Conservation (phyloP, 495 filamentous ascomycete species). For the Parmelia sp. region DNA sequence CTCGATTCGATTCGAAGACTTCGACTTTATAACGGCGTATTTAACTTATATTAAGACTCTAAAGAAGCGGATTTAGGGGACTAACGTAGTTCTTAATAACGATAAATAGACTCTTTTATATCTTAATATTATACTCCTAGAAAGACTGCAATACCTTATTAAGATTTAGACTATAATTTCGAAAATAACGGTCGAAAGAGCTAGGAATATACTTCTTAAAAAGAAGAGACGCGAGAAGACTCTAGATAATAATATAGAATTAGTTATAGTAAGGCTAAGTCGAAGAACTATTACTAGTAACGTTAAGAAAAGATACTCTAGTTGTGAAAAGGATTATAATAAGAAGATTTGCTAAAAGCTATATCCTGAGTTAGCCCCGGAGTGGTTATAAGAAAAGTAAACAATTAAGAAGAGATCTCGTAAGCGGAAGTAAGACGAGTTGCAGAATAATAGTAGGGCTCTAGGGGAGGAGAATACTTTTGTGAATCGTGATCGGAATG, state of each 20-base stretch:
- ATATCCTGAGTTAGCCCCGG: neutral
- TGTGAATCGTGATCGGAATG: no score
- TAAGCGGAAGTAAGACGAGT: neutral
- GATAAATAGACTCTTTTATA: no score
- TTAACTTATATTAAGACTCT: neutral
- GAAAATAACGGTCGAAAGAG: neutral
- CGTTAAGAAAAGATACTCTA: neutral
- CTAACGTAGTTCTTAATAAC: no score
- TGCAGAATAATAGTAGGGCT: no score
- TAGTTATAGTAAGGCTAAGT: neutral
- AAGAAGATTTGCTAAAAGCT: neutral
- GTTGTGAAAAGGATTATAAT: neutral
- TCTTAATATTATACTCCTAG: no score
- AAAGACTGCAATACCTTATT: neutral
- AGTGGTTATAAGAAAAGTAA: neutral
- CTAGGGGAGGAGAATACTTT: no score
- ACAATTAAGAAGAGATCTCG: neutral
- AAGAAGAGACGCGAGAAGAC: neutral
- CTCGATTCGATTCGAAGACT: neutral
- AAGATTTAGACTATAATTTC: neutral
- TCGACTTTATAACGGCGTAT: neutral
- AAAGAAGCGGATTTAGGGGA: neutral
- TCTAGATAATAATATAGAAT: neutral
- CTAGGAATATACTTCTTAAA: neutral
- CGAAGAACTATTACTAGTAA: neutral